These are phyloP conservation scores for Cladosporium halotolerans DNA, from an alignment of 2,329 filamentous ascomycete genomes.

Conservation along the genomic window DNA sequence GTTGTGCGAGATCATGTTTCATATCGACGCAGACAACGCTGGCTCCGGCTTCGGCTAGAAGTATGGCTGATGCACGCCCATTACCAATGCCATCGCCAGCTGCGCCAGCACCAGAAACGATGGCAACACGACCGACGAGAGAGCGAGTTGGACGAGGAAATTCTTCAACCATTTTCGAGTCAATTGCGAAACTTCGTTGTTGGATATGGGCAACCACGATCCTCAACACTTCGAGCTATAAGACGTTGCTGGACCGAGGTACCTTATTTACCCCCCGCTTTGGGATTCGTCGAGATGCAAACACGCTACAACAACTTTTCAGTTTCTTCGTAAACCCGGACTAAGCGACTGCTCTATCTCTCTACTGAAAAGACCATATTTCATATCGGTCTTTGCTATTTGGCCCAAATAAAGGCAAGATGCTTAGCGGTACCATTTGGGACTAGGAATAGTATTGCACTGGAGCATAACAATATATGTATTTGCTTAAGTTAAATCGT, in stretches of 20 bases:
- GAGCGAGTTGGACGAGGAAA: constrained; percentile 34
- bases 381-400: too few relatives aligned
- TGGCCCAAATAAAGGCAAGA: too few relatives aligned
- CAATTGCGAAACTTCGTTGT: neutral
- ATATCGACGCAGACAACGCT: constrained; percentile 54
- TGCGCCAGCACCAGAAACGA: constrained; percentile 56
- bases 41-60: constrained; percentile 54
- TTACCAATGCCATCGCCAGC: constrained; percentile 55
- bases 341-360: too few relatives aligned
- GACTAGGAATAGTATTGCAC: too few relatives aligned
- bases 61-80: constrained; percentile 51
- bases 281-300: too few relatives aligned
- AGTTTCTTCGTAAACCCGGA: too few relatives aligned
- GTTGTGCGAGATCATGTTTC: constrained; percentile 43
- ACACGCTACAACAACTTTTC: too few relatives aligned
- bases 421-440: too few relatives aligned
- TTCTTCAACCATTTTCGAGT: constrained; percentile 19
- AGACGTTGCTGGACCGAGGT: neutral
- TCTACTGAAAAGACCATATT: too few relatives aligned
- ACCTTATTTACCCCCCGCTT: too few relatives aligned
- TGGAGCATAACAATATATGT: constrained; percentile 11
- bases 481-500: constrained; percentile 13
- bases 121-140: constrained; percentile 42
- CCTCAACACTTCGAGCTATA: too few relatives aligned
- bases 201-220: neutral